These are phyloP conservation scores for Ceratobasidium sp. DNA, from an alignment of 1,284 basidiomycete genomes.

Conservation along the genomic window DNA sequence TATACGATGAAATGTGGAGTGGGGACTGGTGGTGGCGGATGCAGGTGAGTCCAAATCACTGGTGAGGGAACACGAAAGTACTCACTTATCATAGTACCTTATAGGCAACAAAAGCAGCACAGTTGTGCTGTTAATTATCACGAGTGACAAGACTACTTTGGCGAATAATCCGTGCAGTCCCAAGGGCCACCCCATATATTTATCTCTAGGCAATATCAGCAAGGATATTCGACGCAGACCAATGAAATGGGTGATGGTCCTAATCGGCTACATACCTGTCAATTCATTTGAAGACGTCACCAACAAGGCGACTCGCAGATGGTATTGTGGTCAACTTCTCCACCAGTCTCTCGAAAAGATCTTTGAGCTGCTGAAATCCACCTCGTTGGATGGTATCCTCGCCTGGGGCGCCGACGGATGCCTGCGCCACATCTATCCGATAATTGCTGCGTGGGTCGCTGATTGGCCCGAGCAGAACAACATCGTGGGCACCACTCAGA, in stretches of 20 bases:
- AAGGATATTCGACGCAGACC: conserved; percentile 23
- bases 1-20: neutral
- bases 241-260: conserved; percentile 14
- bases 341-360: conserved; percentile 4
- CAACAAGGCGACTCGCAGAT: neutral
- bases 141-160: conserved; percentile 1
- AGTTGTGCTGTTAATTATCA: neutral
- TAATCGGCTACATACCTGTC: conserved; percentile 41
- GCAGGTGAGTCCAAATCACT: too few relatives aligned
- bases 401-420: conserved; percentile 17
- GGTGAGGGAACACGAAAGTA: too few relatives aligned
- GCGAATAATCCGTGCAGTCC: neutral
- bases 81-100: too few relatives aligned
- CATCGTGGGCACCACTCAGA: neutral
- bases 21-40: too few relatives aligned
- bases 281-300: conserved; percentile 7
- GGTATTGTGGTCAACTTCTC: neutral
- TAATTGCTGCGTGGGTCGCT: neutral
- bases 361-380: neutral
- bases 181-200: conserved; percentile 10
- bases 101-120: neutral
- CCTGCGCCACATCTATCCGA: neutral
- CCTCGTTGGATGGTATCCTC: neutral
- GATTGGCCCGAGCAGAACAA: conserved; percentile 20
- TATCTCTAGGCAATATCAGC: conserved; percentile 30